These are phyloP conservation scores for Kwoniella heveanensis DNA, from an alignment of 768 basidiomycete species.

Conservation along the genomic window DNA sequence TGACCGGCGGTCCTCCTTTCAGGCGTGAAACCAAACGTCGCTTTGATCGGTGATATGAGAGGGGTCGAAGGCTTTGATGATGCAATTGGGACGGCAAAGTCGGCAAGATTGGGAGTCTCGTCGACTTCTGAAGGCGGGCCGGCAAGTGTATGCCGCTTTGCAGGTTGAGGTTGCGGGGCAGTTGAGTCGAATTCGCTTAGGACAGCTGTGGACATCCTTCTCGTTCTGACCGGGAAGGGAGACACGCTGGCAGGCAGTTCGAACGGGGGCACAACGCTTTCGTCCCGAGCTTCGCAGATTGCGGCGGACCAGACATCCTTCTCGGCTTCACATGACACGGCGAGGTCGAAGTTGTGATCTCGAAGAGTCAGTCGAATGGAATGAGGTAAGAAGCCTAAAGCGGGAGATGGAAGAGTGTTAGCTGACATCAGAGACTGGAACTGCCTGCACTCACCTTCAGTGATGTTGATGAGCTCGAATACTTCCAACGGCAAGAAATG, in stretches of 20 bases:
- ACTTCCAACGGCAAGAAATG: constrained; percentile 82
- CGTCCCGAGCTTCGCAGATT: constrained; percentile 60
- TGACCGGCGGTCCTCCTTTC: constrained; percentile 20
- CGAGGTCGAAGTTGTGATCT: constrained; percentile 79
- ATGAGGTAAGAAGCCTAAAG: constrained; percentile 72
- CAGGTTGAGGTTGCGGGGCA: constrained; percentile 3
- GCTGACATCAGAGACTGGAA: too few species aligned
- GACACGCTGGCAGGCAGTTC: constrained; percentile 53
- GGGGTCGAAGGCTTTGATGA: constrained; percentile 27
- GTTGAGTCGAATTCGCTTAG: constrained; percentile 9
- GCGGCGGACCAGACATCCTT: constrained; percentile 82
- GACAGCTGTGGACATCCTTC: constrained; percentile 39
- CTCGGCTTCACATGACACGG: constrained; percentile 79
- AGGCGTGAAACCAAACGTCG: constrained; percentile 29
- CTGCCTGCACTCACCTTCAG: constrained; percentile 78
- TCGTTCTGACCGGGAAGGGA: constrained; percentile 38
- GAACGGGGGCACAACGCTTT: constrained; percentile 62
- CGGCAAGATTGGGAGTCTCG: background rate
- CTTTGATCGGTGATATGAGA: constrained; percentile 30
- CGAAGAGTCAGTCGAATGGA: constrained; percentile 73
- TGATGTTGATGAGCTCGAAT: constrained; percentile 70
- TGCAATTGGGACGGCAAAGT: constrained; percentile 1
- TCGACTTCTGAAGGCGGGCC: constrained; percentile 19
- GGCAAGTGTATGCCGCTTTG: constrained; percentile 37
- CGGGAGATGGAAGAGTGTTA: constrained; percentile 6